Base-by-base conservation (phyloP, 2,329 filamentous ascomycete species). In the Aspergillus oerlinghausenensis region DNA sequence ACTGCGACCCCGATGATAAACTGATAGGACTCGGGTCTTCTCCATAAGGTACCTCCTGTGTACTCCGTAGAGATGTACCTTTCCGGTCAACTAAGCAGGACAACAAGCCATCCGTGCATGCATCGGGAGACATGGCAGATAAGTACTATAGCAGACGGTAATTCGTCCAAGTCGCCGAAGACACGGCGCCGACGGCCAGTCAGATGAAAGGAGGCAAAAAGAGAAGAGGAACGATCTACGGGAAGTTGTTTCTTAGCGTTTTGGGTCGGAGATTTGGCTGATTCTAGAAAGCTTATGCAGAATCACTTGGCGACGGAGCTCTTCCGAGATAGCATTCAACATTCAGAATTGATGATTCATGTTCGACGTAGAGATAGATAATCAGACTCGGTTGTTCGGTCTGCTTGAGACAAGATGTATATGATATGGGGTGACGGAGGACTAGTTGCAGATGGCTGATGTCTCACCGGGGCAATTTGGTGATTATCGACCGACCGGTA, bases 131-230 rank as follows among this genome's bases (percentile, higher is more conserved):
- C 4, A 10, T 1, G 28, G 9, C 28, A 35, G 32, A 58, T 55
- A 54, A 49, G 29, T 14, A n/a, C n/a, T 17, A 14, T 17, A 9
- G 8, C 14, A 23, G 11, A 8, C 19, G 17, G 1, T 58, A 51
- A 60, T 58, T 60, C 47, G 58, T n/a, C 14, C 8, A 23, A 1
- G 28, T 10, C 53, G 43, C 58, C 58, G 58, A 58, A 23, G 14
- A 35, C 19, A 49, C 45, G 56, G 49, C 51, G 43, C 58, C 53
- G 56, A 58, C 2, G 10, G 3, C 58, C 58, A 60, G 51, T 60
- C 25, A 58, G 35, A 52, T 26, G 10, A 5, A 38, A 9, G 42
- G 42, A 45, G 42, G 42, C 42, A 23, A 45, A 23, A 17, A 23
- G n/a, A 3, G 19, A 43, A n/a, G 40, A 11, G 40, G 19, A 21